Percentiles rank a stretch among this genome's conserved stretches.
Conservation (phyloP, 768 basidiomycete species). For the Suillus plorans region DNA sequence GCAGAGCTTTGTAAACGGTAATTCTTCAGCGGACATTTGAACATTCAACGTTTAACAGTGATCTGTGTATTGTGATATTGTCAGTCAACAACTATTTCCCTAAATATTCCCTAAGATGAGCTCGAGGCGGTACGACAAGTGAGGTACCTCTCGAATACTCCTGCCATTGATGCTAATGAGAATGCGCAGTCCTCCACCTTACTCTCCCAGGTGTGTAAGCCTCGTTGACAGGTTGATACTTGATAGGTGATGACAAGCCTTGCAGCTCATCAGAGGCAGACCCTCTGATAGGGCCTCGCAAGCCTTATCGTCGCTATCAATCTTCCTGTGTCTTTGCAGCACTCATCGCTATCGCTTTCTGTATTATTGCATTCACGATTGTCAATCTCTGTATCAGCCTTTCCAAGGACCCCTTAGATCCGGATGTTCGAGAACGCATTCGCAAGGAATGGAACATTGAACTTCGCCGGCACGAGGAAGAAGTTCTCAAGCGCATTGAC, state of each 20-base stretch:
- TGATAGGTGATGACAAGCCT: background rate
- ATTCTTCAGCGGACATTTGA: too few relatives aligned
- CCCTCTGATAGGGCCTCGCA: background rate
- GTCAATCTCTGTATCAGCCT: conserved; percentile 5
- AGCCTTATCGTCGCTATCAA: background rate
- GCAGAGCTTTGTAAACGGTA: too few relatives aligned
- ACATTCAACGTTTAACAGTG: too few relatives aligned
- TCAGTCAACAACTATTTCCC: background rate
- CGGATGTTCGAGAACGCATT: conserved; percentile 19
- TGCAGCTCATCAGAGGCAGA: background rate
- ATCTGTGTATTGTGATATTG: too few relatives aligned
- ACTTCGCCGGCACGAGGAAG: conserved; percentile 16
- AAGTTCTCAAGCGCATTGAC: conserved; percentile 11
- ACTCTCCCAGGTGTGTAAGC: background rate
- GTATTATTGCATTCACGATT: background rate
- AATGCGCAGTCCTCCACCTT: background rate
- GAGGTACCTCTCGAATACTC: background rate
- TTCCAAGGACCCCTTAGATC: conserved; percentile 21
- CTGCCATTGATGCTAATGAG: background rate
- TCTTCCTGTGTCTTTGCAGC: background rate
- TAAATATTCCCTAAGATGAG: background rate
- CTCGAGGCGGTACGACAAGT: background rate
- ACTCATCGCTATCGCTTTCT: background rate
- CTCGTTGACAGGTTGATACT: background rate
- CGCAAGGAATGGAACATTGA: conserved; percentile 23